Evolutionary conservation across 805 yeast genomes (phyloP).

Genomic region (Starmerella bombicola): DNA sequence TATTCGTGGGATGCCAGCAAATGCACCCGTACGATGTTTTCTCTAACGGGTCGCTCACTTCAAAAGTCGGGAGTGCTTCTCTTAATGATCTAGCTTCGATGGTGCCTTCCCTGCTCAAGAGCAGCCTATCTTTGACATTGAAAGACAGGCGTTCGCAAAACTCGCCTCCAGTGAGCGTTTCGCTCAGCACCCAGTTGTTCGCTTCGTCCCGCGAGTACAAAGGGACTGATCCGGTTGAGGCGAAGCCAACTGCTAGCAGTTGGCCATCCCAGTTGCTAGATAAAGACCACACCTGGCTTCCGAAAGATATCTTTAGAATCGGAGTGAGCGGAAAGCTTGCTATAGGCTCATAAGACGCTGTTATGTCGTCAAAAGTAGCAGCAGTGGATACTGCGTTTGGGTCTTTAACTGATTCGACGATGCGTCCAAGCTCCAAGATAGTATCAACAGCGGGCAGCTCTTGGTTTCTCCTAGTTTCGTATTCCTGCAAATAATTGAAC

Average conservation of each 20-base stretch:
- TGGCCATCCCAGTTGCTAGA: background rate
- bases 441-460: background rate
- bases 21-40: constrained; percentile 1
- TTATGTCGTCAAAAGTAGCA: background rate
- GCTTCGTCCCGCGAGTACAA: background rate
- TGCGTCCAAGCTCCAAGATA: background rate
- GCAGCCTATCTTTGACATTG: background rate
- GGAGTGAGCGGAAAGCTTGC: background rate
- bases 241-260: background rate
- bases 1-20: constrained; percentile 10
- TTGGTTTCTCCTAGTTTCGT: background rate
- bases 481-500: background rate
- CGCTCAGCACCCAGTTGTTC: background rate
- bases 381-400: background rate
- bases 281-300: background rate
- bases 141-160: background rate
- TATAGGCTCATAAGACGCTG: background rate
- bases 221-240: background rate
- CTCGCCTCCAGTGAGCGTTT: background rate
- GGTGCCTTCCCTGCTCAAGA: background rate
- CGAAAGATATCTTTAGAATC: background rate
- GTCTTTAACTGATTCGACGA: background rate
- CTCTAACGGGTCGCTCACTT: background rate
- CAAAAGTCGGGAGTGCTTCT: background rate
- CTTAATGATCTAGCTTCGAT: background rate